Evolutionary conservation across 1,284 basidiomycete species (phyloP).

Genomic region (Sanghuangporus weigelae): DNA sequence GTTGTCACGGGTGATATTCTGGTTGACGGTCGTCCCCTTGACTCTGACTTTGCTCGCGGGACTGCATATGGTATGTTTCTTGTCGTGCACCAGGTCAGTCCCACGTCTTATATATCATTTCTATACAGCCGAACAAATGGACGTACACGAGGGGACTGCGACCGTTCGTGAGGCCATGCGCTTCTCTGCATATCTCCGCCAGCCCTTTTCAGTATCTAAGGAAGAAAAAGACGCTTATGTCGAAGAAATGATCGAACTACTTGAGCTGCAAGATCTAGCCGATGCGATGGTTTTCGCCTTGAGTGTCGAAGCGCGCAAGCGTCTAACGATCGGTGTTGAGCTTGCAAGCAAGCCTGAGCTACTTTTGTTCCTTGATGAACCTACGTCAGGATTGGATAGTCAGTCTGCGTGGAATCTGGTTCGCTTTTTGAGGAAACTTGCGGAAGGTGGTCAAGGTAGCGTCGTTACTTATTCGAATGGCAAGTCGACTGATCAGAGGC

Average conservation of each 20-base stretch:
- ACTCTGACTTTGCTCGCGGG: slow-evolving; percentile 72
- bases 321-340: slow-evolving; percentile 86
- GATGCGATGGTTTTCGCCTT: slow-evolving; percentile 60
- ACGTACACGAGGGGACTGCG: slow-evolving; percentile 82
- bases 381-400: slow-evolving; percentile 68
- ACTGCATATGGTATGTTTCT: slow-evolving; percentile 63
- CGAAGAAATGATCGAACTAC: slow-evolving; percentile 69
- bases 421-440: slow-evolving; percentile 79
- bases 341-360: slow-evolving; percentile 80
- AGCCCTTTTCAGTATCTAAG: slow-evolving; percentile 65
- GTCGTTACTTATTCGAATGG: background rate
- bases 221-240: slow-evolving; percentile 82
- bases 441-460: slow-evolving; percentile 78
- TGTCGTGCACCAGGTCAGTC: no score
- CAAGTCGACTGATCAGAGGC: background rate
- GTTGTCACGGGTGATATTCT: slow-evolving; percentile 77
- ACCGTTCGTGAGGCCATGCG: slow-evolving; percentile 87
- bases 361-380: slow-evolving; percentile 46
- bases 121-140: slow-evolving; percentile 77
- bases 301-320: slow-evolving; percentile 78
- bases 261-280: slow-evolving; percentile 59
- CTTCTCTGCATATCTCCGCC: slow-evolving; percentile 88
- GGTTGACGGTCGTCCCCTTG: slow-evolving; percentile 70
- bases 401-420: slow-evolving; percentile 84
- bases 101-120: slow-evolving; percentile 8